Evolutionary conservation across 2,329 filamentous ascomycete genomes (phyloP).

Genomic region (Colletotrichum tamarilloi): DNA sequence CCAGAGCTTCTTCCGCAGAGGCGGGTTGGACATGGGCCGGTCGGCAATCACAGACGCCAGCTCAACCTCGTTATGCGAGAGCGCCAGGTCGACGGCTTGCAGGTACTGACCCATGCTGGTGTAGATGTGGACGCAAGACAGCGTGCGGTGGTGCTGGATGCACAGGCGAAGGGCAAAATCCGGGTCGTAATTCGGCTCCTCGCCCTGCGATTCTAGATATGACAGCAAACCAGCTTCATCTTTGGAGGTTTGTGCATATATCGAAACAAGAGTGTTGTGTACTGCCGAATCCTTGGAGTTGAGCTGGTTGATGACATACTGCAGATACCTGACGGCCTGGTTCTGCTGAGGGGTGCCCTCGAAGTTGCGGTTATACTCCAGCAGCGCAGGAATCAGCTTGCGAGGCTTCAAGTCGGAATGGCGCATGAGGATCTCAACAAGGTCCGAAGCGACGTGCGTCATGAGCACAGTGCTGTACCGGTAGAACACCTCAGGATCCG

Average conservation of each 20-base stretch:
- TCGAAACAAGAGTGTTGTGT: slow-evolving; percentile 96
- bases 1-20: slow-evolving; percentile 93
- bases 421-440: slow-evolving; percentile 96
- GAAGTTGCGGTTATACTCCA: slow-evolving; percentile 90
- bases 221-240: slow-evolving; percentile 88
- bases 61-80: slow-evolving; percentile 90
- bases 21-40: slow-evolving; percentile 80
- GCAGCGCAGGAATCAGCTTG: slow-evolving; percentile 89
- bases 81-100: slow-evolving; percentile 90
- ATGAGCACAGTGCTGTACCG: slow-evolving; percentile 97
- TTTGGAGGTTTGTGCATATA: slow-evolving; percentile 86
- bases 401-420: slow-evolving; percentile 87
- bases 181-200: slow-evolving; percentile 88
- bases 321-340: slow-evolving; percentile 92
- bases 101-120: slow-evolving; percentile 95
- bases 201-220: slow-evolving; percentile 91
- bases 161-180: slow-evolving; percentile 96
- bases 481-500: slow-evolving; percentile 92
- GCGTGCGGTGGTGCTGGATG: slow-evolving; percentile 92
- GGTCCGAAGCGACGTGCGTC: slow-evolving; percentile 83
- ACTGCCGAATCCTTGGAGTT: slow-evolving; percentile 85
- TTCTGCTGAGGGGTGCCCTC: slow-evolving; percentile 78
- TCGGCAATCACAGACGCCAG: slow-evolving; percentile 92
- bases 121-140: slow-evolving; percentile 97
- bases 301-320: slow-evolving; percentile 90